These are phyloP conservation scores for Russula foetens DNA, from an alignment of 768 basidiomycete genomes.

Conservation along the genomic window DNA sequence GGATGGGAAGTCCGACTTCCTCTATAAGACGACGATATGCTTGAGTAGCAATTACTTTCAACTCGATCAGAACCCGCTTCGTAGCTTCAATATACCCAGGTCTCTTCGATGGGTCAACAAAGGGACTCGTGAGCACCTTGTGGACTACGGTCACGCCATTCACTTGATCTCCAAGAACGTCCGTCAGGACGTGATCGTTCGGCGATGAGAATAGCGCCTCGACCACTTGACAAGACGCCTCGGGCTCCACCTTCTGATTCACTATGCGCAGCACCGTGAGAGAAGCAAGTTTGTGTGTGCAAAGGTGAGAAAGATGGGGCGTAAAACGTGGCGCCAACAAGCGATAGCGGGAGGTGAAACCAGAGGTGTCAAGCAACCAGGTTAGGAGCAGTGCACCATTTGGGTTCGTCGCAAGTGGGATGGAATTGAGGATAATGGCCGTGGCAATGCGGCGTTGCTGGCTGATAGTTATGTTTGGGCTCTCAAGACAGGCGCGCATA, in stretches of 20 bases:
- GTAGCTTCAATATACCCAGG: slow-evolving; percentile 73
- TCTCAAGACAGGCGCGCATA: slow-evolving; percentile 95
- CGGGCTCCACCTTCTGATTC: slow-evolving; percentile 91
- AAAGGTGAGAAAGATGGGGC: slow-evolving; percentile 92
- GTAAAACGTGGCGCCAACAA: slow-evolving; percentile 93
- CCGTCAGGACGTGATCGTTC: slow-evolving; percentile 84
- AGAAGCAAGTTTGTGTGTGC: slow-evolving; percentile 96
- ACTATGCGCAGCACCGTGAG: slow-evolving; percentile 91
- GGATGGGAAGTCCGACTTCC: slow-evolving; percentile 88
- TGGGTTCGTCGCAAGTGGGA: slow-evolving; percentile 94
- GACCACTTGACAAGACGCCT: slow-evolving; percentile 80
- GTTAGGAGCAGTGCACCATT: slow-evolving; percentile 94
- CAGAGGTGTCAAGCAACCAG: slow-evolving; percentile 93
- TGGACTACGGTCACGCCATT: slow-evolving; percentile 90
- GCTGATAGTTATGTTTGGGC: slow-evolving; percentile 73
- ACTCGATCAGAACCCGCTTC: slow-evolving; percentile 80
- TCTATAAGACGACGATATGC: slow-evolving; percentile 91
- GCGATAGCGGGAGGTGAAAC: slow-evolving; percentile 92
- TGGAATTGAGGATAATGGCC: slow-evolving; percentile 92
- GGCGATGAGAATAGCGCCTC: slow-evolving; percentile 88
- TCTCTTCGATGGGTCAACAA: slow-evolving; percentile 67
- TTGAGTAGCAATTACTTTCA: slow-evolving; percentile 92
- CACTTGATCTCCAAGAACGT: slow-evolving; percentile 93
- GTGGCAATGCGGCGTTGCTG: slow-evolving; percentile 95
- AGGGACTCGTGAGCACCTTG: slow-evolving; percentile 85